These are phyloP conservation scores for Arabidopsis arenosa DNA, from an alignment of 345 rosid genomes.

Conservation along the genomic window DNA sequence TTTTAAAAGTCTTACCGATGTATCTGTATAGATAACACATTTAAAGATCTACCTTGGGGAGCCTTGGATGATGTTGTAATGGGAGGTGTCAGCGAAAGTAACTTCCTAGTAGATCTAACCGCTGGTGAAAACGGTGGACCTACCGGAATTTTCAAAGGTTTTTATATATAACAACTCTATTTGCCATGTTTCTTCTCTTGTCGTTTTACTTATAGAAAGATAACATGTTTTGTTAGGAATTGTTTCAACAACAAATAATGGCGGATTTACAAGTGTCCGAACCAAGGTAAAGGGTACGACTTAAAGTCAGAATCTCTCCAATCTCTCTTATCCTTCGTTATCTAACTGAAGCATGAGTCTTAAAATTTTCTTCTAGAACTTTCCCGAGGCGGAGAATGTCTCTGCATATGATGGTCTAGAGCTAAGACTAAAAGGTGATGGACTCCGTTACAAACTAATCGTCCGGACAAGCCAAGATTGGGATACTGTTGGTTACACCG, in stretches of 20 bases:
- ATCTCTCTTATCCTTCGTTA: background rate
- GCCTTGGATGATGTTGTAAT: slow-evolving; percentile 97
- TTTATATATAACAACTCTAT: slow-evolving; percentile 10
- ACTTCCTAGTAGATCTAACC: slow-evolving; percentile 61
- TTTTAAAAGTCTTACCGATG: background rate
- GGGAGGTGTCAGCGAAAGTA: slow-evolving; percentile 97
- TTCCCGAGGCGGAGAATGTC: slow-evolving; percentile 72
- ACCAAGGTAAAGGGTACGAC: slow-evolving; percentile 61
- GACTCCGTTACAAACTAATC: slow-evolving; percentile 82
- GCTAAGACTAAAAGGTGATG: slow-evolving; percentile 80
- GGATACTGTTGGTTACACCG: slow-evolving; percentile 92
- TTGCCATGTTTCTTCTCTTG: slow-evolving; percentile 6
- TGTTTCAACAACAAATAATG: slow-evolving; percentile 92
- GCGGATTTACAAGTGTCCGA: slow-evolving; percentile 90
- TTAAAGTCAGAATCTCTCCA: slow-evolving; percentile 13
- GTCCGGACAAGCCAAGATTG: slow-evolving; percentile 79
- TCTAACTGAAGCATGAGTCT: slow-evolving; percentile 18
- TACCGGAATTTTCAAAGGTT: slow-evolving; percentile 81
- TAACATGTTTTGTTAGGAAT: slow-evolving; percentile 53
- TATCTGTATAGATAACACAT: slow-evolving; percentile 55
- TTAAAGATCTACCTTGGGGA: slow-evolving; percentile 92
- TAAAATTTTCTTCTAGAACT: slow-evolving; percentile 59
- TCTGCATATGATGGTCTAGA: slow-evolving; percentile 93
- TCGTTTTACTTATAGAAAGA: background rate
- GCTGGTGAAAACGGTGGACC: slow-evolving; percentile 83